Percentiles rank a stretch among this genome's conserved stretches.
Evolutionary conservation across 176 grass and related monocot species (phyloP).

Genomic region (Carex pumila): DNA sequence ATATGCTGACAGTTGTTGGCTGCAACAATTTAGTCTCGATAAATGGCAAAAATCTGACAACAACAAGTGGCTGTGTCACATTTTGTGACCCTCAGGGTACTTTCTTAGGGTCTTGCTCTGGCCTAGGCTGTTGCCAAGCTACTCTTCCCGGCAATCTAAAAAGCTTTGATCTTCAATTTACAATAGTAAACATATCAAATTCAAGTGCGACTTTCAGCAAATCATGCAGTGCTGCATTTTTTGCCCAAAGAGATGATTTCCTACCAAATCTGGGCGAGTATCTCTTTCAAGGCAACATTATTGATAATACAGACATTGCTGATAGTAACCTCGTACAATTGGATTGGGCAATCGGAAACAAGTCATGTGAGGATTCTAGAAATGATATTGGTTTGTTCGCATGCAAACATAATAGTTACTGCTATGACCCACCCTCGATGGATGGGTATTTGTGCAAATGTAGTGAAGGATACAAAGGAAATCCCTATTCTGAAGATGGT

Average conservation of each 20-base stretch:
- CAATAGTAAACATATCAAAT: not conserved
- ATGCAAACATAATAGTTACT: not conserved
- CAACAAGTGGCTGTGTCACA: not conserved
- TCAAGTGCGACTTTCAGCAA: not conserved
- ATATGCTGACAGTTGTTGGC: not conserved
- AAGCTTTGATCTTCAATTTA: not conserved
- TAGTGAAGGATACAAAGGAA: constrained; percentile 16
- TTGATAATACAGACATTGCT: too few relatives aligned
- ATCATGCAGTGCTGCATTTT: not conserved
- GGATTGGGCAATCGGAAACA: not conserved
- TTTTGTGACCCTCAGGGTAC: not conserved
- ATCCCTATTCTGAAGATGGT: constrained; percentile 18
- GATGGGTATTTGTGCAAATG: constrained; percentile 21
- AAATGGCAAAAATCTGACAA: not conserved
- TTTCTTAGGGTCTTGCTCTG: not conserved
- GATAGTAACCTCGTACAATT: not conserved
- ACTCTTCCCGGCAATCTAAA: not conserved
- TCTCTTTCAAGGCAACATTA: too few relatives aligned
- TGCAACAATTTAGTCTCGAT: not conserved
- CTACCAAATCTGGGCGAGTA: too few relatives aligned
- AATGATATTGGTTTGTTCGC: not conserved
- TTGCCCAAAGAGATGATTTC: not conserved
- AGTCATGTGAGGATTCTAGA: not conserved
- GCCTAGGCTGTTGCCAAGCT: not conserved
- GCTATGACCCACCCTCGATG: not conserved